Conservation (phyloP, 2,329 filamentous ascomycete genomes). For the Phialophora verrucosa region DNA sequence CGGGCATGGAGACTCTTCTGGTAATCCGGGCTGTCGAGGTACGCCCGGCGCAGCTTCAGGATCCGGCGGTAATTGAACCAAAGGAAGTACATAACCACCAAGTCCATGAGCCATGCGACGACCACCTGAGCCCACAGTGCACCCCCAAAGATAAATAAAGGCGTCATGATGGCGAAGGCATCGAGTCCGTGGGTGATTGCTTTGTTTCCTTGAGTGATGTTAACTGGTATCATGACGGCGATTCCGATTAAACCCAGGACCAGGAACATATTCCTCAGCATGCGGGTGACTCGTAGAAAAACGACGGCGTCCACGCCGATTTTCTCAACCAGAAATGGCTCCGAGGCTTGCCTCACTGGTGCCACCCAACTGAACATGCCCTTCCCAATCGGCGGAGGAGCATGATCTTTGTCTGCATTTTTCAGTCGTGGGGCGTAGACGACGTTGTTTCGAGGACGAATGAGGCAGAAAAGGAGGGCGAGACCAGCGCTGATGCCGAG, state of each 20-base stretch:
- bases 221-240: slow-evolving; percentile 79
- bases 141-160: slow-evolving; percentile 54
- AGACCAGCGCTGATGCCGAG: slow-evolving; percentile 75
- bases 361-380: slow-evolving; percentile 86
- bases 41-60: slow-evolving; percentile 71
- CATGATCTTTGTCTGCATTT: slow-evolving; percentile 87
- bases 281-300: slow-evolving; percentile 84
- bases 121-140: slow-evolving; percentile 66
- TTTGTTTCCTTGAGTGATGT: slow-evolving; percentile 62
- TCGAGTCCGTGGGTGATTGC: slow-evolving; percentile 39
- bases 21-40: slow-evolving; percentile 86
- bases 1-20: slow-evolving; percentile 81
- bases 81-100: slow-evolving; percentile 78
- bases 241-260: slow-evolving; percentile 74
- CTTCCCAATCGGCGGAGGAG: slow-evolving; percentile 83
- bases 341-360: slow-evolving; percentile 77
- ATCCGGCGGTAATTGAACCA: slow-evolving; percentile 90
- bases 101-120: slow-evolving; percentile 69
- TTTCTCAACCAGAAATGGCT: slow-evolving; percentile 76
- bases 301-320: slow-evolving; percentile 90
- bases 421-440: slow-evolving; percentile 95
- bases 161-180: slow-evolving; percentile 55
- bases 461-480: slow-evolving; percentile 80
- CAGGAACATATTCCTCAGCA: slow-evolving; percentile 91
- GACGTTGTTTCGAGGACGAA: slow-evolving; percentile 87